Evolutionary conservation across 2,329 filamentous ascomycete species (phyloP), one percentile per base, ranked within the genome.

Genomic region (Ascochyta lentis): DNA sequence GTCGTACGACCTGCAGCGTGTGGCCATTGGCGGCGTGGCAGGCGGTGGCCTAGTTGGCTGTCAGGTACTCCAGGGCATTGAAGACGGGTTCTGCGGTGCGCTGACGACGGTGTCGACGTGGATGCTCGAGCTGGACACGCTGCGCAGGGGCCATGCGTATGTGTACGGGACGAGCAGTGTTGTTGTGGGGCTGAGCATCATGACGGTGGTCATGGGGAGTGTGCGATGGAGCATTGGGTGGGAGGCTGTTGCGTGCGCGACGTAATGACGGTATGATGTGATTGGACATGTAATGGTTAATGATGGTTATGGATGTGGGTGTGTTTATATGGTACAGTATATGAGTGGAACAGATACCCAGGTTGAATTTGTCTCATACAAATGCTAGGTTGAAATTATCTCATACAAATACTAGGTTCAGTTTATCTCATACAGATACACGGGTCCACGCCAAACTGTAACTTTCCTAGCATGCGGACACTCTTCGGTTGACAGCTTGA

Each of bases 1-100:
- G 82, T 84, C 86, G 27, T 96, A 85, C 79, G 90, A 96, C 68
- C 77, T 96, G 46, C 90, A 92, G 61, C 92, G 91, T 67, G 79
- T 85, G 0, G 55, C 63, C n/a, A 73, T 79, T 1, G 65, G 73
- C 6, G 73, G 70, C 0, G 29, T 73, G 1, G 65, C 70, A 3
- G 79, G 79, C 8, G 79, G 78, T 0, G 74, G 78, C 0, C 33
- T 71, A 0, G 56, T 78, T 0, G 76, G 76, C 0, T 82, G 79
- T 56, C 78, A 80, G 62, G 73, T 80, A 1, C 57, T 82, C 47
- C 78, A 81, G 60, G 79, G 79, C 3, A 63, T 82, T 15, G 70
- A 75, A 73, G 79, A 81, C 63, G 80, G 80, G 1, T 81, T 81
- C 46, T 81, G 79, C 54, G 80, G 80, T 1, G 73, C 74, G 49